Evolutionary conservation across 352 stramenopile species (phyloP), one percentile per base, ranked within the genome.

Genomic region (Nothophytophthora sp.): DNA sequence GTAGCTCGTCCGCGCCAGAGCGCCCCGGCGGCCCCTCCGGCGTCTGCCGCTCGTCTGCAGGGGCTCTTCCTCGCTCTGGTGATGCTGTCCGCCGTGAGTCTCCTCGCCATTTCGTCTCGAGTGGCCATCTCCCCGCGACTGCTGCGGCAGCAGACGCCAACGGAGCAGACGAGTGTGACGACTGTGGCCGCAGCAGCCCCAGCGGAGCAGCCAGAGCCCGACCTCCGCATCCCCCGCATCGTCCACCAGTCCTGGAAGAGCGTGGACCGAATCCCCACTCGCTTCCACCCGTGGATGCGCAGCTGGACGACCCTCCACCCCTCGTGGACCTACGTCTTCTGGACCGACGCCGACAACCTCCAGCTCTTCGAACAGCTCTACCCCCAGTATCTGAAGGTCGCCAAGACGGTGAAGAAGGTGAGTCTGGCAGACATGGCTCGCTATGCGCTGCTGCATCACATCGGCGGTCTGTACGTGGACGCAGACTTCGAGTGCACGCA

Each of bases 241-340:
- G 77, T 83, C 41, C 73, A 87, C 45, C 73, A 87, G 50, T 83
- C 73, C 13, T 85, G 73, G 68, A 87, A 81, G 41, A 63, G 42
- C 10, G 42, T 47, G 20, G 40, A 65, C 12, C 42, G 51, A n/a
- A 79, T 87, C 47, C 73, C 76, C 12, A 55, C 33, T 4, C 67
- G 61, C 11, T 83, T 87, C 51, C 47, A 58, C 13, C 65, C 76
- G 43, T 87, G 73, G 76, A 83, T 87, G 70, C 63, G 58, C 16
- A 81, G 61, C 48, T 87, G 73, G 70, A 36, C 46, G n/a, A 35
- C 56, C 8, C 37, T 54, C 22, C 67, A 87, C 29, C 68, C 70
- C 2, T 50, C 37, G 8, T 85, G 70, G 70, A 63, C 48, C 22
- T 87, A 85, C 61, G 71, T 84, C 28, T 87, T 81, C 38, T 87